These are phyloP conservation scores for Bodo saltans DNA, from an alignment of 78 protist genomes.

Conservation along the genomic window DNA sequence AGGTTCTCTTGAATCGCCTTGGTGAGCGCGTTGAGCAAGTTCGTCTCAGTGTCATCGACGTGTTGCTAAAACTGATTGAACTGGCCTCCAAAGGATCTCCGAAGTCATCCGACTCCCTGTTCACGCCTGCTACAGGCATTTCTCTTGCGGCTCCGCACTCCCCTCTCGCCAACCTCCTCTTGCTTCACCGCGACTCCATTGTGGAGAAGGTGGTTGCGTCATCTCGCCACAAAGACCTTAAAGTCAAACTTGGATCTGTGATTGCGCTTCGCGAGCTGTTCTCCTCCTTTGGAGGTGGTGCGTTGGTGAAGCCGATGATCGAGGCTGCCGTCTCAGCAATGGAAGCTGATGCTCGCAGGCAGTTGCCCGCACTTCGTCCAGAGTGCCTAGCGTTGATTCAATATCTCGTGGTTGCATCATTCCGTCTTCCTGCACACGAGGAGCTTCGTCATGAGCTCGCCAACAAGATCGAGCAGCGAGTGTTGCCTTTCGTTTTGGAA, in stretches of 20 bases:
- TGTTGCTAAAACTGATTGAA: constrained; percentile 44
- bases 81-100: no score
- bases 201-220: not conserved
- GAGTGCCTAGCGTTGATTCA: constrained; percentile 2
- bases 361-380: not conserved
- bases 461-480: not conserved
- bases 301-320: not conserved
- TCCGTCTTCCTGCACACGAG: not conserved
- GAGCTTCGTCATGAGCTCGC: not conserved
- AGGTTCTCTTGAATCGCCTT: constrained; percentile 27
- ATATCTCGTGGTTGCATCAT: not conserved
- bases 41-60: constrained; percentile 45
- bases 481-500: constrained; percentile 32
- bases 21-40: constrained; percentile 84
- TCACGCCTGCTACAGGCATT: no score
- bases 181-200: constrained; percentile 22
- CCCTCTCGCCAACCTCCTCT: no score
- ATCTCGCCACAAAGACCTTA: not conserved
- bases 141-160: no score
- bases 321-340: not conserved
- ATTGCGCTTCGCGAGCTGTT: not conserved
- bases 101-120: no score
- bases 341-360: not conserved
- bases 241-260: not conserved
- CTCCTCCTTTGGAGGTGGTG: no score